These are phyloP conservation scores for Colletotrichum euphorbiae DNA, from an alignment of 2,329 filamentous ascomycete genomes.

Conservation along the genomic window DNA sequence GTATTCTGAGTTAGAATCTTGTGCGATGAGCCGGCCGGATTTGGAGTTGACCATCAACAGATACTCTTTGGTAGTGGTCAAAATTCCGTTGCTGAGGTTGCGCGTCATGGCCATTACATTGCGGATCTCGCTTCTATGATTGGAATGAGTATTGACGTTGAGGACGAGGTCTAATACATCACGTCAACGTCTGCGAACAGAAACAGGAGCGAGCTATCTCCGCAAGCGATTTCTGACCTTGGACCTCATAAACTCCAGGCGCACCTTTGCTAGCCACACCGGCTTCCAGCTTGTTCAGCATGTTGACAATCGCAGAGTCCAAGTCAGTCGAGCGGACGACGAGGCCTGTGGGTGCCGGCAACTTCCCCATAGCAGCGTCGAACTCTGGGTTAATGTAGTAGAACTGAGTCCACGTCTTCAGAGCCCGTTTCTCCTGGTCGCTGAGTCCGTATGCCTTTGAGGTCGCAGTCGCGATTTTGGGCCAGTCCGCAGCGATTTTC, in stretches of 20 bases:
- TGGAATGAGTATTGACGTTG: background rate
- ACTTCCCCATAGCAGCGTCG: background rate
- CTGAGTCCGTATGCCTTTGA: background rate
- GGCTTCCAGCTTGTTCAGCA: slow-evolving; percentile 2
- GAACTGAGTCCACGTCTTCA: background rate
- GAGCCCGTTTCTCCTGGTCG: background rate
- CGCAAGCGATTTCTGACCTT: no score
- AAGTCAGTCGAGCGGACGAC: background rate
- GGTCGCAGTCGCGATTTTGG: no score
- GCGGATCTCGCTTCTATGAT: background rate
- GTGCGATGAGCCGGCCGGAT: background rate
- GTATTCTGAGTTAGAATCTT: background rate
- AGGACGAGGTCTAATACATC: no score
- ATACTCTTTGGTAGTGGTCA: background rate
- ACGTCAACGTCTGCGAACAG: no score
- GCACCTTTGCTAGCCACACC: slow-evolving; percentile 4
- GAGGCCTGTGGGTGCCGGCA: background rate
- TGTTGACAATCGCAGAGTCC: background rate
- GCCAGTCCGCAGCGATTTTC: no score
- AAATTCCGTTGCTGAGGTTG: background rate
- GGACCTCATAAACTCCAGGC: background rate
- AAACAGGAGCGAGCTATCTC: no score
- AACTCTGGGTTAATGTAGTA: background rate
- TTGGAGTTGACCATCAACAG: slow-evolving; percentile 10
- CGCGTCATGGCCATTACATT: slow-evolving; percentile 5